Base-by-base conservation (phyloP, 1,139 yeast species). In the Yamadazyma triangularis region DNA sequence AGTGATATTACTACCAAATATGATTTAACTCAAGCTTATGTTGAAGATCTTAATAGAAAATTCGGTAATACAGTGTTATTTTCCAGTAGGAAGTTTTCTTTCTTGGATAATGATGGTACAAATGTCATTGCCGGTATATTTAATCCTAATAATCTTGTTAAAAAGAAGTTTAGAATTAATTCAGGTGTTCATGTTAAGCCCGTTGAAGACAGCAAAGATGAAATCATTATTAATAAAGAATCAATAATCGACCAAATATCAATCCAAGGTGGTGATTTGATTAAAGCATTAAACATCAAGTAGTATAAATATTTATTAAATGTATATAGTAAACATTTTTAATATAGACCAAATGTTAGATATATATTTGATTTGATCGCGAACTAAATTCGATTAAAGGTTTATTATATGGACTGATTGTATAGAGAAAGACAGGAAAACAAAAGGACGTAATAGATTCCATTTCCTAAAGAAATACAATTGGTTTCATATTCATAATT, bases 51-150 rank as follows among this genome's bases (percentile, higher is more conserved):
- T 46, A 70, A 73, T 40, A 60, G 64, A 41, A 76, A 76, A 45
- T 77, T 70, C 45, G 70, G 72, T 23, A 67, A 77, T 50, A 64
- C 70, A 38, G 63, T 81, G 42, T 59, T 82, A 34, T 73, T 89
- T 60, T 77, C 87, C 4, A 60, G 75, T 26, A 72, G 72, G 38
- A 70, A 67, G 40, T 76, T 64, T 47, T 72, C 77, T 11, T 59
- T 71, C 25, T 48, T 60, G 26, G 63, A 67, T 27, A 72, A 73
- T 18, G 74, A 74, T 22, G 75, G 75, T 4, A 57, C 64, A 28
- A 77, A 74, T 44, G 77, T 81, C 7, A 72, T 89, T 36, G 75
- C 89, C 14, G 97, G 96, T 2, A 62, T 89, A 32, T 80, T 91
- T 63, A 77, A 83, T 35, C 95, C 95, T 4, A 63, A 72, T 7